phyloP scores from a whole-genome alignment of 2,329 filamentous ascomycete genomes.

The Colletotrichum spaethianum region DNA sequence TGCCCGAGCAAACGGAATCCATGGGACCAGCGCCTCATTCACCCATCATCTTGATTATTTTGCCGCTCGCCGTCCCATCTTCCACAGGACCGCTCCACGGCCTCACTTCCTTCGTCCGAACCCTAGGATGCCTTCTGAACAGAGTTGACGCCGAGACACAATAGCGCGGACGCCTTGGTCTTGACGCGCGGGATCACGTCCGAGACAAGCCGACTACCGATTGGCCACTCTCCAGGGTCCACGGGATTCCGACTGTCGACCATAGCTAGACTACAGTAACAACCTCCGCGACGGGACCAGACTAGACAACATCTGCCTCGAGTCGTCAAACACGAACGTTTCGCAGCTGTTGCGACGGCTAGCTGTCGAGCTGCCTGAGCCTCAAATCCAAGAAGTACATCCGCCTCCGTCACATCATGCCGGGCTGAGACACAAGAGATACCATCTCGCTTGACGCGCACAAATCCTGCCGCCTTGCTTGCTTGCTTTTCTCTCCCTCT shows the following conservation, averaged over 20 bases:
- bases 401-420: neutral
- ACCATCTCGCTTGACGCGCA: slow-evolving; percentile 25
- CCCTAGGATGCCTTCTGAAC: slow-evolving; percentile 4
- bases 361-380: slow-evolving; percentile 1
- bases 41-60: neutral
- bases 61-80: slow-evolving; percentile 10
- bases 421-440: slow-evolving; percentile 26
- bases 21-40: slow-evolving; percentile 8
- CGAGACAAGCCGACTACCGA: slow-evolving; percentile 24
- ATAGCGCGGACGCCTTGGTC: slow-evolving; percentile 24
- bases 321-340: neutral
- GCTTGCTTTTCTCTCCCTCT: slow-evolving; percentile 26
- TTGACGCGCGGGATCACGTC: slow-evolving; percentile 24
- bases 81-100: neutral
- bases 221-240: neutral
- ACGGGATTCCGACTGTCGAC: neutral
- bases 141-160: slow-evolving; percentile 30
- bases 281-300: neutral
- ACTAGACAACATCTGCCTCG: neutral
- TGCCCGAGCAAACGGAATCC: slow-evolving; percentile 15
- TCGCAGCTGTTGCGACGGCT: neutral
- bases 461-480: slow-evolving; percentile 13
- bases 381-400: slow-evolving; percentile 1
- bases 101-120: slow-evolving; percentile 15
- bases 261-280: neutral